phyloP scores from a whole-genome alignment of 805 yeast species.

The Nakazawaea ambrosiae region DNA sequence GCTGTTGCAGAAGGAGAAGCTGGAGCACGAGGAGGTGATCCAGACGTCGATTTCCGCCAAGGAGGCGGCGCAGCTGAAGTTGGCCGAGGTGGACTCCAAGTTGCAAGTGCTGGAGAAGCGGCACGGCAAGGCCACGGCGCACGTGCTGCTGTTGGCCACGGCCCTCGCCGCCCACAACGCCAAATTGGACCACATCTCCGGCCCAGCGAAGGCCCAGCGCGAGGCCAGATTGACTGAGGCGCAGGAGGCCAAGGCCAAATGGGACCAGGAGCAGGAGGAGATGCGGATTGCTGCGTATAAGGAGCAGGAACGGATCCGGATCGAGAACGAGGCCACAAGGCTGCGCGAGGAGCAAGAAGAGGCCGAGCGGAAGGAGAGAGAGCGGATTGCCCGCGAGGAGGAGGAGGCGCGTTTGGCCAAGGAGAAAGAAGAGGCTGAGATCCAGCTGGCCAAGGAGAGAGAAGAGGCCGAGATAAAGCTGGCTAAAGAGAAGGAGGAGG shows the following conservation, averaged over 20 bases:
- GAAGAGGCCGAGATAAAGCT: constrained; percentile 17
- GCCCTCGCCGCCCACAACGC: constrained; percentile 38
- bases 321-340: constrained; percentile 31
- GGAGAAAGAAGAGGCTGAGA: constrained; percentile 14
- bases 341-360: constrained; percentile 34
- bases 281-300: constrained; percentile 36
- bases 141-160: constrained; percentile 35
- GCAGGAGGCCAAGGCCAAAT: constrained; percentile 28
- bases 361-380: constrained; percentile 26
- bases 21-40: constrained; percentile 27
- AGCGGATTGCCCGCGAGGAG: constrained; percentile 19
- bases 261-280: constrained; percentile 40
- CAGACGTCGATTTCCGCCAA: constrained; percentile 23
- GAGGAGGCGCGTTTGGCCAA: constrained; percentile 17
- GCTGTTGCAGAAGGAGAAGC: constrained; percentile 34
- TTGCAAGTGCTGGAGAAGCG: constrained; percentile 31
- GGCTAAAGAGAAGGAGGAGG: constrained; percentile 13
- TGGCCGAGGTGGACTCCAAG: constrained; percentile 25
- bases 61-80: constrained; percentile 33
- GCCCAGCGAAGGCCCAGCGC: constrained; percentile 30
- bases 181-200: constrained; percentile 28
- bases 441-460: constrained; percentile 16
- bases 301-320: constrained; percentile 36
- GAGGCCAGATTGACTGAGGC: constrained; percentile 32
- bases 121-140: constrained; percentile 30